These are phyloP conservation scores for Fistulinella cinereoalba DNA, from an alignment of 1,284 basidiomycete genomes.

Conservation along the genomic window DNA sequence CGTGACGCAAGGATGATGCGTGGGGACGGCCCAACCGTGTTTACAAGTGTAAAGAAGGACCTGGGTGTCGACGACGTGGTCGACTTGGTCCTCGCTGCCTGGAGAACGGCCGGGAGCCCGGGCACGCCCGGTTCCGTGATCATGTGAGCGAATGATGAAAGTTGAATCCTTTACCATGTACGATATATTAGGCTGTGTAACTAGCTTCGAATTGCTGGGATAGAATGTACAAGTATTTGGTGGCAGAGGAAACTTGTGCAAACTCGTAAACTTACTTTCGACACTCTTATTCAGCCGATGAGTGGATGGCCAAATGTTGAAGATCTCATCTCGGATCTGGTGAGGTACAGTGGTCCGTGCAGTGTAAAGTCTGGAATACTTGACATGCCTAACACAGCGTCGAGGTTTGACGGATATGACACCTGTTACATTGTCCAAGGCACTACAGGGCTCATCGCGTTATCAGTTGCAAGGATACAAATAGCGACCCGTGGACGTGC, in stretches of 20 bases:
- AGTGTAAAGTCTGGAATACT: no score
- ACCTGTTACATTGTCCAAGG: not conserved
- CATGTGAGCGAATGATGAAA: constrained; percentile 43
- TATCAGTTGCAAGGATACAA: no score
- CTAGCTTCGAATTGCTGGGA: constrained; percentile 1
- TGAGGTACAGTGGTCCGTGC: not conserved
- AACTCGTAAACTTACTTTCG: not conserved
- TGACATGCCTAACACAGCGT: not conserved
- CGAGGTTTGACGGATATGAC: not conserved
- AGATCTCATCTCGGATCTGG: not conserved
- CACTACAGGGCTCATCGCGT: not conserved
- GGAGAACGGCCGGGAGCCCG: constrained; percentile 75
- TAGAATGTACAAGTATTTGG: no score
- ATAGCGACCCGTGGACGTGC: no score
- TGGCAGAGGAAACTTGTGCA: not conserved
- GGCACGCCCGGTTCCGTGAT: constrained; percentile 44
- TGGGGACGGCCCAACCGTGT: constrained; percentile 91
- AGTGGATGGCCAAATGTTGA: not conserved
- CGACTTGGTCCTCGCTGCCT: constrained; percentile 82
- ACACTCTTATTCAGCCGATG: not conserved
- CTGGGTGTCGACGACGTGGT: constrained; percentile 84
- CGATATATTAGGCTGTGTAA: constrained; percentile 8
- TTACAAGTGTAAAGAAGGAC: constrained; percentile 81
- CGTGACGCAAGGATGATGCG: constrained; percentile 92
- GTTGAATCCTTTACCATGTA: not conserved